phyloP scores from a whole-genome alignment of 768 basidiomycete species.

The Trametes elegans region DNA sequence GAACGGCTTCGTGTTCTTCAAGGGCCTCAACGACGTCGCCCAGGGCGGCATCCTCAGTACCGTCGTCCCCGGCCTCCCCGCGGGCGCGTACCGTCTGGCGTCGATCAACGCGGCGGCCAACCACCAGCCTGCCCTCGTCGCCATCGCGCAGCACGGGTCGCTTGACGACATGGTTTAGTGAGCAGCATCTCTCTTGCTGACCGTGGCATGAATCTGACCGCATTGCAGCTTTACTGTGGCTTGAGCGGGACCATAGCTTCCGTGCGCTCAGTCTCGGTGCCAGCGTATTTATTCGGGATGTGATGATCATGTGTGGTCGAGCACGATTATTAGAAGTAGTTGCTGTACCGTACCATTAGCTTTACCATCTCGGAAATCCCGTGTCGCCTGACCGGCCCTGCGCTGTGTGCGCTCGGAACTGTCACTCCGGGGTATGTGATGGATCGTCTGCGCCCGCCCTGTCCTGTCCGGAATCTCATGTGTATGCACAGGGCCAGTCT shows the following conservation, averaged over 20 bases:
- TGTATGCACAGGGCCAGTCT: too few species aligned
- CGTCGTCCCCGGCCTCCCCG: slow-evolving; percentile 52
- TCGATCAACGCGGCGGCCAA: slow-evolving; percentile 43
- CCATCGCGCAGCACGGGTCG: slow-evolving; percentile 38
- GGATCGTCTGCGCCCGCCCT: too few species aligned
- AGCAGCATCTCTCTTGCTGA: neutral
- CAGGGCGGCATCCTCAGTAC: slow-evolving; percentile 44
- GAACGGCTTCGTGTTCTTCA: slow-evolving; percentile 56
- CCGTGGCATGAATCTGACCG: neutral
- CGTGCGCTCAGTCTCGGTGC: too few species aligned
- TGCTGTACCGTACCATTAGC: slow-evolving; percentile 5
- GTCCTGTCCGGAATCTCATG: too few species aligned
- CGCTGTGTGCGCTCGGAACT: too few species aligned
- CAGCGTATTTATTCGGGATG: slow-evolving; percentile 12
- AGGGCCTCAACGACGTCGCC: slow-evolving; percentile 46
- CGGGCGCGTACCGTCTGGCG: slow-evolving; percentile 48
- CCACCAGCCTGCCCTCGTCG: slow-evolving; percentile 38
- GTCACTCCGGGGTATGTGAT: too few species aligned
- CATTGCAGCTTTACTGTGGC: slow-evolving; percentile 20
- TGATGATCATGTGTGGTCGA: slow-evolving; percentile 3
- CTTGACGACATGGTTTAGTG: slow-evolving; percentile 37
- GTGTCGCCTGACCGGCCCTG: too few species aligned
- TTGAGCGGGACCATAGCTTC: too few species aligned
- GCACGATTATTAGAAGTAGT: neutral
- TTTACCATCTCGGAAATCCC: too few species aligned